Percentiles rank a stretch among this genome's conserved stretches.
Evolutionary conservation across 2,329 filamentous ascomycete genomes (phyloP).

Genomic region (Penicillium sp.): DNA sequence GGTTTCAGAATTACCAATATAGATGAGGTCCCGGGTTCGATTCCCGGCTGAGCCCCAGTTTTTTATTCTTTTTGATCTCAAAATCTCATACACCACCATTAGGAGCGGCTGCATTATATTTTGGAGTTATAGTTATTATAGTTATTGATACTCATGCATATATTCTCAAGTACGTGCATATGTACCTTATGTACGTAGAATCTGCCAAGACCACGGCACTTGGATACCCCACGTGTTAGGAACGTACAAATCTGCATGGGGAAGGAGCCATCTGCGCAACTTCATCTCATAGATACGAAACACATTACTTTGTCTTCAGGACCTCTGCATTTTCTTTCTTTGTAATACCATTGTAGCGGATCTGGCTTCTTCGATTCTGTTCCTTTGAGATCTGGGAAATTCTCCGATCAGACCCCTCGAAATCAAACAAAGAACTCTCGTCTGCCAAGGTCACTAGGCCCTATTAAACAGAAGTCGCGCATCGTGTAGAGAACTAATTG

Average conservation of each 20-base stretch:
- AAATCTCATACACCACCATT: no score
- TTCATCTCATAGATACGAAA: not conserved
- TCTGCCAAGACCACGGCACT: not conserved
- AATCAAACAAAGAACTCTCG: not conserved
- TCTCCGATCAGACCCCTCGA: not conserved
- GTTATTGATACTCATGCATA: not conserved
- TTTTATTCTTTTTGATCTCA: not conserved
- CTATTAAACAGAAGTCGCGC: not conserved
- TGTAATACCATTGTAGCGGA: no score
- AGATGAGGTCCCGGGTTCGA: slow-evolving; percentile 3
- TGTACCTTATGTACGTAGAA: not conserved
- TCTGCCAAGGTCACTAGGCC: not conserved
- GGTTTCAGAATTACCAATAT: slow-evolving; percentile 1
- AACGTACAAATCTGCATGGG: no score
- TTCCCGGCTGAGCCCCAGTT: slow-evolving; percentile 3
- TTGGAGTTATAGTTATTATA: not conserved
- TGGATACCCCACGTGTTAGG: not conserved
- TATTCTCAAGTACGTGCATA: not conserved
- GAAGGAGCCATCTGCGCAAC: not conserved
- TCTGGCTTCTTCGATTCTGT: not conserved
- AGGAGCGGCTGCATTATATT: no score
- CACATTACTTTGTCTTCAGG: not conserved
- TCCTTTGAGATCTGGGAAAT: not conserved
- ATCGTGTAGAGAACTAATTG: not conserved
- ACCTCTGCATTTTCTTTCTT: not conserved